Percentiles rank a stretch among this genome's conserved stretches.
Conservation (phyloP, 257 asterid genomes). For the Rhazya stricta region DNA sequence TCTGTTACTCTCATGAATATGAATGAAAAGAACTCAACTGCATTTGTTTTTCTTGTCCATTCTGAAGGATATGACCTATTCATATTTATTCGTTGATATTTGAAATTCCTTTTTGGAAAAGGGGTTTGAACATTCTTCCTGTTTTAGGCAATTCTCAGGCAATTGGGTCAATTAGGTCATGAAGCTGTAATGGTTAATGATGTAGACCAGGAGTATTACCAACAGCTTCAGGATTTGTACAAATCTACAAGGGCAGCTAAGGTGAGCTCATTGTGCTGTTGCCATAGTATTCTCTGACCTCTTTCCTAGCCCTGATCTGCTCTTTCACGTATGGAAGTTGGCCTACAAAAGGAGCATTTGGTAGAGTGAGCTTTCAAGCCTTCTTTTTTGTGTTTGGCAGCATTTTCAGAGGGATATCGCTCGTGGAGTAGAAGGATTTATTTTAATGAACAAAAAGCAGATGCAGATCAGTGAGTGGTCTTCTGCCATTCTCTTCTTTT, state of each 20-base stretch:
- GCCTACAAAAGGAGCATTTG: slow-evolving; percentile 56
- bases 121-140: slow-evolving; percentile 7
- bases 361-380: background rate
- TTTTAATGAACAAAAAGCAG: slow-evolving; percentile 69
- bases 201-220: slow-evolving; percentile 61
- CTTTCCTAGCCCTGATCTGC: background rate
- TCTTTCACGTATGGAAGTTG: slow-evolving; percentile 36
- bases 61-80: background rate
- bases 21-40: background rate
- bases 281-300: background rate
- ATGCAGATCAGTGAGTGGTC: slow-evolving; percentile 69
- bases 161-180: slow-evolving; percentile 83
- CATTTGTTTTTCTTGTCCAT: background rate
- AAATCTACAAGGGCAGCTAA: slow-evolving; percentile 87
- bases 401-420: slow-evolving; percentile 96
- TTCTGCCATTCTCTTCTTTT: slow-evolving; percentile 17
- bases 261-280: slow-evolving; percentile 37
- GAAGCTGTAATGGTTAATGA: slow-evolving; percentile 72
- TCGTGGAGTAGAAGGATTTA: slow-evolving; percentile 76
- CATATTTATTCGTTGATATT: slow-evolving; percentile 4
- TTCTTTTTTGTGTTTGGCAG: slow-evolving; percentile 52
- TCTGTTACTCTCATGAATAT: background rate
- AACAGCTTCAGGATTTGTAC: slow-evolving; percentile 68
- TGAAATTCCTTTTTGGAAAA: background rate
- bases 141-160: slow-evolving; percentile 78